Conservation (phyloP, 148 eudicot species). For the Fagopyrum tataricum region DNA sequence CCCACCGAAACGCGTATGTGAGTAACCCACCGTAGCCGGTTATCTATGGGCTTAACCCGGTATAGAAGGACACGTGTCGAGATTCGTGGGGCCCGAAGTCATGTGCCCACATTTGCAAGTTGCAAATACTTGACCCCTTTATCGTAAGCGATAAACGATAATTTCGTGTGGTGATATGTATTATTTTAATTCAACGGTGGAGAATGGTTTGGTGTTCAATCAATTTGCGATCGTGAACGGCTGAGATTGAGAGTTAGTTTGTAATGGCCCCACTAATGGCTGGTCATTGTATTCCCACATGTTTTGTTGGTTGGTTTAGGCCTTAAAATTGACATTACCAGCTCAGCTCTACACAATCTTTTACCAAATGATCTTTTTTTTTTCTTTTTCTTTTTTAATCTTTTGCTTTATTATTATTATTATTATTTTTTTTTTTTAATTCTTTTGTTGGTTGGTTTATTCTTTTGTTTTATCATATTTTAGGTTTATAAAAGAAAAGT, state of each 20-base stretch:
- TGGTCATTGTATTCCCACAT: neutral
- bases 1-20: neutral
- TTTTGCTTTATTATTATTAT: too few species aligned
- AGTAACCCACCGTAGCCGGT: neutral
- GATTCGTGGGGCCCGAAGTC: neutral
- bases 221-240: neutral
- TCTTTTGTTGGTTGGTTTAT: too few species aligned
- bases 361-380: too few species aligned
- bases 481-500: too few species aligned
- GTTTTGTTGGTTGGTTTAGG: constrained; percentile 11
- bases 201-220: neutral
- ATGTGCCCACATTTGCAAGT: neutral
- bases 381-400: too few species aligned
- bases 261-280: neutral
- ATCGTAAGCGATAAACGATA: too few species aligned
- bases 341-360: neutral
- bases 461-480: too few species aligned
- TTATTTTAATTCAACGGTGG: neutral
- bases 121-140: neutral
- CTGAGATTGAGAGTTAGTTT: neutral
- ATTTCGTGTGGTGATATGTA: neutral
- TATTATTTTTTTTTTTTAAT: too few species aligned
- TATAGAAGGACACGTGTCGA: neutral
- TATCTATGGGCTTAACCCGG: neutral
- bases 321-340: neutral